Base-by-base conservation (phyloP, 2,329 filamentous ascomycete genomes). In the Fusarium bulbicola region DNA sequence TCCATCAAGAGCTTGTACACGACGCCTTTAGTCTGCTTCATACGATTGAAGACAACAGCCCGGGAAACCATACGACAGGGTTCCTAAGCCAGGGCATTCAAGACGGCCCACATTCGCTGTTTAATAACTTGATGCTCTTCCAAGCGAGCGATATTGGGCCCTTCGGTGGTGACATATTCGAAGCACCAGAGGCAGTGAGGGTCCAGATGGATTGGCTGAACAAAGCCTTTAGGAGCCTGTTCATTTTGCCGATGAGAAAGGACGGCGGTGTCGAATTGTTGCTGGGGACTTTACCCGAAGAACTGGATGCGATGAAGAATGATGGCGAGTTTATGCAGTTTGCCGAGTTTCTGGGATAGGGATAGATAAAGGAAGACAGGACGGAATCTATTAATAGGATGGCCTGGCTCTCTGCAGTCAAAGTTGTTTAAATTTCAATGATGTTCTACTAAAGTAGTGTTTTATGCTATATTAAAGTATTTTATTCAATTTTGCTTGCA, bases 141-240 rank as follows among this genome's bases (percentile, higher is more conserved):
- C 46, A 50, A 18, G 46, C 46, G 28, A 50, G 46, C 15, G 46
- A 50, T 24, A 32, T 50, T 50, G 46, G 46, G 8, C 46, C 46
- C 5, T 50, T 50, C 15, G 46, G 46, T 5, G 46, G 46, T 10
- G 46, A 18, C 2, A 18, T 32, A 6, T 50, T 50, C 5, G 46
- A 50, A 18, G 46, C 46, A 30, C 46, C 46, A 10, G 46, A 50
- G 21, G 28, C 46, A 32, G 46, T 50, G 28, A 50, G 46, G 15
- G 46, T 50, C 6, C 46, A 50, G 28, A 50, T 50, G 46, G 46
- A 50, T 50, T 50, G 46, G 28, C 28, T 50, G 21, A 50, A 50
- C 7, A 50, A 50, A 32, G 46, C 46, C 2, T 50, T 50, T 12
- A 50, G 46, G 12, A 32, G 46, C 10, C 46, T 50, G 5, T 50